These are phyloP conservation scores for Laetiporus sulphureus DNA, from an alignment of 1,284 basidiomycete species.

Conservation along the genomic window DNA sequence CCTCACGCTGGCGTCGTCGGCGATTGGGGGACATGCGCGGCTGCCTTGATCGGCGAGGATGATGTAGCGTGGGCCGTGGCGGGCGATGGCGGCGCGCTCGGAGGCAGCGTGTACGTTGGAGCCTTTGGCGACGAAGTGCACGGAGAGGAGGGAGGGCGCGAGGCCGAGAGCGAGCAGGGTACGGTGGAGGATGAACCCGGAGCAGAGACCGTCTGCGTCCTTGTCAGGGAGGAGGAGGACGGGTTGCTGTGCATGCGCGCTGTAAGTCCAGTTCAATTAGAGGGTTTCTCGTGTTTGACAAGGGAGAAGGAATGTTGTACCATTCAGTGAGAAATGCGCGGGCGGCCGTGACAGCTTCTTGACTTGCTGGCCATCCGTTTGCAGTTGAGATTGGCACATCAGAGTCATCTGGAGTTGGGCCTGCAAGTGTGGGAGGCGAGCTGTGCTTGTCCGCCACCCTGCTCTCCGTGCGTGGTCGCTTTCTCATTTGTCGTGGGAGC, in stretches of 20 bases:
- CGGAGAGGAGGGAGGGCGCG: slow-evolving; percentile 12
- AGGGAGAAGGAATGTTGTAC: neutral
- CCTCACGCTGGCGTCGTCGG: slow-evolving; percentile 11
- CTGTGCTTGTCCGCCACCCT: too few relatives aligned
- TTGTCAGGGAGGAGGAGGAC: slow-evolving; percentile 29
- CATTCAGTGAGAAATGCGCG: slow-evolving; percentile 6
- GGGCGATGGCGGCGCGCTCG: slow-evolving; percentile 20
- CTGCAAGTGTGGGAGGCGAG: too few relatives aligned
- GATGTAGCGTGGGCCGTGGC: slow-evolving; percentile 16
- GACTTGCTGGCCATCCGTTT: slow-evolving; percentile 3
- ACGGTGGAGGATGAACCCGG: slow-evolving; percentile 23
- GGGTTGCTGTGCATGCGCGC: slow-evolving; percentile 7
- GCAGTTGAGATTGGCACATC: neutral
- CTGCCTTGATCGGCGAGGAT: slow-evolving; percentile 27
- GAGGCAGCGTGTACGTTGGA: slow-evolving; percentile 21
- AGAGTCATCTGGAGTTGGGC: too few relatives aligned
- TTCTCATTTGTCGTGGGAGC: too few relatives aligned
- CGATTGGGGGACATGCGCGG: slow-evolving; percentile 20
- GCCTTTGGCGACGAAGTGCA: slow-evolving; percentile 26
- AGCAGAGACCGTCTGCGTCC: slow-evolving; percentile 28
- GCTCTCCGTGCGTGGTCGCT: too few relatives aligned
- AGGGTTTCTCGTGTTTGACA: neutral
- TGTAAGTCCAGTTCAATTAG: neutral
- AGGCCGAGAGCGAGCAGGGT: slow-evolving; percentile 25
- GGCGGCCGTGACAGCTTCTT: slow-evolving; percentile 1